A percentile compares a stretch with the other conserved stretches of the same genome.
phyloP scores from a whole-genome alignment of 179 eudicot species.

The Vitellaria paradoxa region DNA sequence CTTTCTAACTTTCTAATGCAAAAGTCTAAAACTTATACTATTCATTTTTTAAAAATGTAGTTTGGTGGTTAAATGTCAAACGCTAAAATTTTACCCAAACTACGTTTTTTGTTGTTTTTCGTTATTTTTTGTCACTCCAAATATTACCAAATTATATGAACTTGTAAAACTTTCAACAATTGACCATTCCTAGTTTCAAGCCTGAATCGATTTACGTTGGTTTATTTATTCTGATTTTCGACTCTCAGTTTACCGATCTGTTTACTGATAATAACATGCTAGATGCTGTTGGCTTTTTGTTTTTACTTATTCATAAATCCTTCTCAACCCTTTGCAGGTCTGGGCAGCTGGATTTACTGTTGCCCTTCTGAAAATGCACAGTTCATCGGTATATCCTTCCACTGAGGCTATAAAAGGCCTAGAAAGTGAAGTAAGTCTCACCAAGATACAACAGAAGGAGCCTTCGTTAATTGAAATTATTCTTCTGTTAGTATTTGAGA shows the following conservation, averaged over 20 bases:
- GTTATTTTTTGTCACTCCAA: too few relatives aligned
- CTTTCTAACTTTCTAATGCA: too few relatives aligned
- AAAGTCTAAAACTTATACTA: too few relatives aligned
- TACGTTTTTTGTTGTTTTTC: too few relatives aligned
- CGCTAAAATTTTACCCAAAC: too few relatives aligned
- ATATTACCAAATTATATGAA: too few relatives aligned
- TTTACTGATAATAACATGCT: not conserved
- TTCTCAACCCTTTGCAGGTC: constrained; percentile 43
- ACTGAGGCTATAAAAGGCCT: constrained; percentile 31
- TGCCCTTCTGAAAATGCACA: constrained; percentile 82
- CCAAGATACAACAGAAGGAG: constrained; percentile 38
- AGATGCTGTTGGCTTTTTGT: not conserved
- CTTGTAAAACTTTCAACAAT: not conserved
- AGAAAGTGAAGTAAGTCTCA: constrained; percentile 17
- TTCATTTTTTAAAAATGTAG: too few relatives aligned
- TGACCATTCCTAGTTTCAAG: not conserved
- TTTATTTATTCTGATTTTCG: not conserved
- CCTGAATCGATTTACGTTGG: not conserved
- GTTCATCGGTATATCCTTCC: constrained; percentile 40
- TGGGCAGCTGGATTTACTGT: constrained; percentile 99
- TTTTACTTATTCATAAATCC: not conserved
- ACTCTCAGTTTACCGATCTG: not conserved
- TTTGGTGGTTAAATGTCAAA: too few relatives aligned
- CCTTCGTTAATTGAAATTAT: constrained; percentile 43
- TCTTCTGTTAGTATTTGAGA: constrained; percentile 58